These are phyloP conservation scores for Geotrichum carabidarum DNA, from an alignment of 1,139 yeast species.

Conservation along the genomic window DNA sequence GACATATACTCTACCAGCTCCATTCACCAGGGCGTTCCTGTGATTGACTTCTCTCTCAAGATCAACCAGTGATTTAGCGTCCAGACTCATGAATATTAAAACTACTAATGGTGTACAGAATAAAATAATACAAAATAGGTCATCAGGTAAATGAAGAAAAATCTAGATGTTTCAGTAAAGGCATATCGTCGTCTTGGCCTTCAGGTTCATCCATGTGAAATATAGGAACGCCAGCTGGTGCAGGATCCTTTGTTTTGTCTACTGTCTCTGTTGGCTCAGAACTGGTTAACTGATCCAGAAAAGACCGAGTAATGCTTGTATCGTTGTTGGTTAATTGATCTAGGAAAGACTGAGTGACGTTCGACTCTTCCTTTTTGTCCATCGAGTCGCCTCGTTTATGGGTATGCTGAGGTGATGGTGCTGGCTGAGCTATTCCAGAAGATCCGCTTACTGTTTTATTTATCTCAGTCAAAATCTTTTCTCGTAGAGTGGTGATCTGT, in stretches of 20 bases:
- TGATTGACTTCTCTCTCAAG: conserved; percentile 80
- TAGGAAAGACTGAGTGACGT: conserved; percentile 7
- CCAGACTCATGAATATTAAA: neutral
- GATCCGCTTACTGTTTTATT: neutral
- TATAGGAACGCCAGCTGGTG: neutral
- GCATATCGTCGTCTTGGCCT: conserved; percentile 20
- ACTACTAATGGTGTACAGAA: neutral
- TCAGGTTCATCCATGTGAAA: conserved; percentile 16
- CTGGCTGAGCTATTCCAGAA: neutral
- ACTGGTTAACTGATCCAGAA: conserved; percentile 2
- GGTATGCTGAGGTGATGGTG: neutral
- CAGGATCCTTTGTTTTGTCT: neutral
- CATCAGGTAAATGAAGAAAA: conserved; percentile 2
- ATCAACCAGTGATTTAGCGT: conserved; percentile 42
- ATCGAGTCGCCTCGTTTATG: conserved; percentile 1
- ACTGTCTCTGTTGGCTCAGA: neutral
- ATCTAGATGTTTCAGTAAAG: conserved; percentile 17
- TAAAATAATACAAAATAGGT: neutral
- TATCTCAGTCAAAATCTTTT: neutral
- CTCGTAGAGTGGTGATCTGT: conserved; percentile 46
- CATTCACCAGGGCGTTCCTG: conserved; percentile 85
- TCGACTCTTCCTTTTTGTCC: conserved; percentile 3
- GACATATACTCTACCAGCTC: conserved; percentile 89
- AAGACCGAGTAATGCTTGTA: conserved; percentile 5
- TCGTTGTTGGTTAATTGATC: conserved; percentile 5